Conservation (phyloP, 106 monocot species). For the Dactylorhiza incarnata region DNA sequence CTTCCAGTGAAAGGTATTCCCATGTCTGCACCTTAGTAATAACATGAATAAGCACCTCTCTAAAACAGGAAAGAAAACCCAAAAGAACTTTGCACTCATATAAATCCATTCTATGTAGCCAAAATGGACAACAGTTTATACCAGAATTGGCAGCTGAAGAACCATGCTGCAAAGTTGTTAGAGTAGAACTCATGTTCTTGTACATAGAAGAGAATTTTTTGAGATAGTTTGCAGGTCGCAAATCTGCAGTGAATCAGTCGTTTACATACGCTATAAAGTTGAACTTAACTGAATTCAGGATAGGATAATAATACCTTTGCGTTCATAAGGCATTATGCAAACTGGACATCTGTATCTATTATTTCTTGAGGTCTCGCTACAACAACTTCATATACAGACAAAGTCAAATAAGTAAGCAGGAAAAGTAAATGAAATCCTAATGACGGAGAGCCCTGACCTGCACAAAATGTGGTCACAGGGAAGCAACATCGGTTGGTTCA, state of each 20-base stretch:
- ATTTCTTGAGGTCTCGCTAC: slow-evolving; percentile 23
- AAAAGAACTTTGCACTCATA: neutral
- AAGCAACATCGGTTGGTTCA: slow-evolving; percentile 18
- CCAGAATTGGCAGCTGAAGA: slow-evolving; percentile 27
- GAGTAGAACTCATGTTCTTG: slow-evolving; percentile 49
- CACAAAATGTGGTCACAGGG: slow-evolving; percentile 23
- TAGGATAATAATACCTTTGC: slow-evolving; percentile 50
- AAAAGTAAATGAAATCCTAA: neutral
- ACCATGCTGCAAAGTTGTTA: slow-evolving; percentile 29
- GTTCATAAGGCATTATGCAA: slow-evolving; percentile 38
- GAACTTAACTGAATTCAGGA: neutral
- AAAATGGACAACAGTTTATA: slow-evolving; percentile 3
- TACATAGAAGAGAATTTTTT: slow-evolving; percentile 55
- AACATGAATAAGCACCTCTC: neutral
- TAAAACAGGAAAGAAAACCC: neutral
- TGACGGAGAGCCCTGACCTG: slow-evolving; percentile 11
- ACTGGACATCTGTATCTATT: slow-evolving; percentile 32
- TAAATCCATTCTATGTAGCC: neutral
- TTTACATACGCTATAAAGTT: neutral
- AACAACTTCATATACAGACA: slow-evolving; percentile 32
- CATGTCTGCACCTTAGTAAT: neutral
- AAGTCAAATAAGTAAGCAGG: slow-evolving; percentile 6
- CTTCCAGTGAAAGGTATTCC: slow-evolving; percentile 1
- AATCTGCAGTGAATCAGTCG: slow-evolving; percentile 33
- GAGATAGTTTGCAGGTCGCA: slow-evolving; percentile 49